Base-by-base conservation (phyloP, 768 basidiomycete species). In the Russula sp. region DNA sequence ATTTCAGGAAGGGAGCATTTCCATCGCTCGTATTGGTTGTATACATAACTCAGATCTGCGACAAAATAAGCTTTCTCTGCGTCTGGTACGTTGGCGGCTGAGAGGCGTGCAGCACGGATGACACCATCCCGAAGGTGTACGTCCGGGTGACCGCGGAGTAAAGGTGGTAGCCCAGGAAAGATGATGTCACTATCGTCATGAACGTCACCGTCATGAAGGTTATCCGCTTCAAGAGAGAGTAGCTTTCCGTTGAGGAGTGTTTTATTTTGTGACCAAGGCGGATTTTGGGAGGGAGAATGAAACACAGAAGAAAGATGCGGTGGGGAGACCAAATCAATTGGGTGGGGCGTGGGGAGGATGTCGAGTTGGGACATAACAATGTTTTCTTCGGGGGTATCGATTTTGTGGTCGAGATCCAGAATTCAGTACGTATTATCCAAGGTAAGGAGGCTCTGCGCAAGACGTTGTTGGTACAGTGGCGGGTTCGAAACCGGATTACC, bases 21-120 rank as follows among this genome's bases (percentile, higher is more conserved):
- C 96, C 96, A 99, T 57, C 91, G 82, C 69, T 85, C 78, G 70
- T 93, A 89, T 72, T 96, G 94, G 57, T 77, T 77, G 73, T 90
- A 97, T 5, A 98, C 89, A 68, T 88, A 82, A 68, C 87, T 84
- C 48, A 99, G 85, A 74, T 99, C 97, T 11, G 90, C 94, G 11
- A 97, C 95, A 70, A 98, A 98, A 75, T 98, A 98, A 7, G 97
- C 96, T 62, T 86, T 87, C 76, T 98, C 97, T 11, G 94, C 88
- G 70, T 92, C 86, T 20, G 80, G 79, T 66, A 82, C 80, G 62
- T 82, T 78, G 31, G 78, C 79, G 39, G 79, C 79, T 20, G 80
- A 75, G 37, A 80, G 77, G 59, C 77, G 76, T 5, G 80, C 77
- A 0, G 88, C 85, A 32, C 79, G 78, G 77, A 91, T 85, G 58